Evolutionary conservation across 495 filamentous ascomycete species (phyloP).

Genomic region (Hypoxylon cercidicola): DNA sequence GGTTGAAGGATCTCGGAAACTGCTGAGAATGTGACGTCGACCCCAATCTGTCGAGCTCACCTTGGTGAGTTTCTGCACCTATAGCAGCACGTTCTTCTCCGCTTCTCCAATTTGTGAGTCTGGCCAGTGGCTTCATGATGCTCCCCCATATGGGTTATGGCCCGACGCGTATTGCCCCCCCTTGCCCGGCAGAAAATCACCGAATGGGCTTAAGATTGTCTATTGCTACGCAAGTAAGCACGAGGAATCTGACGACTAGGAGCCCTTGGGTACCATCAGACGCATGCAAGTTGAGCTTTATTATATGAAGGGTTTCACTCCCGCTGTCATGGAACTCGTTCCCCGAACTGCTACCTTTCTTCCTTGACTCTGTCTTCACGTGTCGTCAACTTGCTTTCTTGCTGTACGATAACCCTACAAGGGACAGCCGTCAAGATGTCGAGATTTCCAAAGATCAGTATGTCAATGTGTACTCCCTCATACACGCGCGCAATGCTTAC

Average conservation of each 20-base stretch:
- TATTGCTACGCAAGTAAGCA: slow-evolving; percentile 28
- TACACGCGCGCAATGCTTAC: slow-evolving; percentile 36
- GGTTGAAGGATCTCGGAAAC: slow-evolving; percentile 31
- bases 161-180: slow-evolving; percentile 18
- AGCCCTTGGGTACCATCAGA: slow-evolving; percentile 32
- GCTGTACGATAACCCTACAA: slow-evolving; percentile 11
- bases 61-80: slow-evolving; percentile 44
- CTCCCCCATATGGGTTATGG: slow-evolving; percentile 34
- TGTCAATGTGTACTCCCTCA: slow-evolving; percentile 7
- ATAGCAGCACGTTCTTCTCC: slow-evolving; percentile 36
- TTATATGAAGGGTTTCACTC: slow-evolving; percentile 41
- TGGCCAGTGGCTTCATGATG: slow-evolving; percentile 14
- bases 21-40: slow-evolving; percentile 33
- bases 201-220: slow-evolving; percentile 38
- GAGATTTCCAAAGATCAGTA: slow-evolving; percentile 47
- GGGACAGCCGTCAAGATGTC: slow-evolving; percentile 42
- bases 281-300: slow-evolving; percentile 34
- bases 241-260: slow-evolving; percentile 8
- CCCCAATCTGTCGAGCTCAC: slow-evolving; percentile 28
- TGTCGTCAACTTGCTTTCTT: slow-evolving; percentile 18
- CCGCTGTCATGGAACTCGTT: slow-evolving; percentile 16
- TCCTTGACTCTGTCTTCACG: slow-evolving; percentile 17
- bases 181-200: slow-evolving; percentile 31
- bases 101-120: slow-evolving; percentile 11
- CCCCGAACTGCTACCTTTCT: slow-evolving; percentile 11